Percentiles rank a stretch among this genome's conserved stretches.
These are phyloP conservation scores for Davidsoniella neocaledoniae DNA, from an alignment of 2,329 filamentous ascomycete species.

Conservation along the genomic window DNA sequence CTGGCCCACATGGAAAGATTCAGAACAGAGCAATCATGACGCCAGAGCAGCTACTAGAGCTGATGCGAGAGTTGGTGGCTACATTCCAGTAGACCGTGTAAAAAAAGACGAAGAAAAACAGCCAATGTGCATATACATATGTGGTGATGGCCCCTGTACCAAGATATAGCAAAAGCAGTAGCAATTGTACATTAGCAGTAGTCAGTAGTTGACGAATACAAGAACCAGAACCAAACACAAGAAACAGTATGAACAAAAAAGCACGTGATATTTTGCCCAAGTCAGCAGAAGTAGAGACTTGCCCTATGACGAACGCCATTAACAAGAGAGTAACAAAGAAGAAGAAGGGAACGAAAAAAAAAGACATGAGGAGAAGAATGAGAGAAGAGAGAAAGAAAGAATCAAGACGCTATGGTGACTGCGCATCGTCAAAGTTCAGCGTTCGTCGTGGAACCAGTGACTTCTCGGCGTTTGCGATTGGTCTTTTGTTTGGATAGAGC, in stretches of 20 bases:
- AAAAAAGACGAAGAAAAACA: not conserved
- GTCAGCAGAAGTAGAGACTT: too few species aligned
- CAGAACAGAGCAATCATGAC: slow-evolving; percentile 25
- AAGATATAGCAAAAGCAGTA: not conserved
- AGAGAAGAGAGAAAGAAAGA: not conserved
- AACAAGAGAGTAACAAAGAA: not conserved
- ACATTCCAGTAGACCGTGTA: slow-evolving; percentile 26
- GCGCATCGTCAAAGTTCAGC: not conserved
- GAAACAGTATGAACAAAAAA: not conserved
- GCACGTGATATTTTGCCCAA: not conserved
- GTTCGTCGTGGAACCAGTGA: slow-evolving; percentile 3
- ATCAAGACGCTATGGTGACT: not conserved
- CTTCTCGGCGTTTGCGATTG: slow-evolving; percentile 7
- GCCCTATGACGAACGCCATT: not conserved
- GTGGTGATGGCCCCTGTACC: not conserved
- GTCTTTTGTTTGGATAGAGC: not conserved
- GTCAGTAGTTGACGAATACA: not conserved
- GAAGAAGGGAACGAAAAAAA: not conserved
- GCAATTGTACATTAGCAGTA: slow-evolving; percentile 1
- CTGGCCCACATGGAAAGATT: slow-evolving; percentile 7
- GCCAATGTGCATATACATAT: slow-evolving; percentile 8
- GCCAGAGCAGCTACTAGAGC: slow-evolving; percentile 27
- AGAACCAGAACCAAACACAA: not conserved
- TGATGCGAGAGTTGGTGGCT: slow-evolving; percentile 29
- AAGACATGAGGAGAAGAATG: slow-evolving; percentile 1